phyloP scores from a whole-genome alignment of 768 basidiomycete species.

The Boletus fagicola region DNA sequence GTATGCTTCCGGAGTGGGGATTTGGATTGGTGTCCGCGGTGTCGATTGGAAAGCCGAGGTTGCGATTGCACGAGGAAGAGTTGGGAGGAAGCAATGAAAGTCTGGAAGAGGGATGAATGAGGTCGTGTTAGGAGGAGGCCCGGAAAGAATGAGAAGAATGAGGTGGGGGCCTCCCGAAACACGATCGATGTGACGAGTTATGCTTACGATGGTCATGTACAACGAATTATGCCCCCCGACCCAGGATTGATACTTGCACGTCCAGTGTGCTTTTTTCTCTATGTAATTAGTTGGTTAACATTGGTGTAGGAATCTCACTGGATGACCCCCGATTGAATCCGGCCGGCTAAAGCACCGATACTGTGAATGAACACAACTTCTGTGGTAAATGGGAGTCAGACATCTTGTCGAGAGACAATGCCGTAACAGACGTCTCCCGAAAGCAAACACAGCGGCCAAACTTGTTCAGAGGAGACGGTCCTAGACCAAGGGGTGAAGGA shows the following conservation, averaged over 20 bases:
- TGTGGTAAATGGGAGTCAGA: neutral
- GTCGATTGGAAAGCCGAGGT: slow-evolving; percentile 72
- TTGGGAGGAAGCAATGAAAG: slow-evolving; percentile 42
- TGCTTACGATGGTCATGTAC: neutral
- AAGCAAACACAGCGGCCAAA: neutral
- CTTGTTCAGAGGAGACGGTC: neutral
- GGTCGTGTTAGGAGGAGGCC: neutral
- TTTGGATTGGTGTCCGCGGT: slow-evolving; percentile 45
- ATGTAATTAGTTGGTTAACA: neutral
- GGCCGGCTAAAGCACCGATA: neutral
- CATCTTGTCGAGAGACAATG: neutral
- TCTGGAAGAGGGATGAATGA: slow-evolving; percentile 9
- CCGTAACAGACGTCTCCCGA: neutral
- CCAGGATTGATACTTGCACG: too few species aligned
- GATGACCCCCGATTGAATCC: neutral
- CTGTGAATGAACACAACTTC: neutral
- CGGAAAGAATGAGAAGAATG: neutral
- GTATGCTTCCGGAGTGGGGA: slow-evolving; percentile 56
- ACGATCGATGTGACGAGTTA: neutral
- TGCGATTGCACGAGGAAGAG: slow-evolving; percentile 14
- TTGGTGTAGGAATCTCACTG: neutral
- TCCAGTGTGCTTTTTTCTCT: neutral
- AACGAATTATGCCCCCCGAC: neutral
- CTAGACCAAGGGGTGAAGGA: neutral
- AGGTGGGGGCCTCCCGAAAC: neutral